These are phyloP conservation scores for Hysterangium stoloniferum DNA, from an alignment of 768 basidiomycete species.

Conservation along the genomic window DNA sequence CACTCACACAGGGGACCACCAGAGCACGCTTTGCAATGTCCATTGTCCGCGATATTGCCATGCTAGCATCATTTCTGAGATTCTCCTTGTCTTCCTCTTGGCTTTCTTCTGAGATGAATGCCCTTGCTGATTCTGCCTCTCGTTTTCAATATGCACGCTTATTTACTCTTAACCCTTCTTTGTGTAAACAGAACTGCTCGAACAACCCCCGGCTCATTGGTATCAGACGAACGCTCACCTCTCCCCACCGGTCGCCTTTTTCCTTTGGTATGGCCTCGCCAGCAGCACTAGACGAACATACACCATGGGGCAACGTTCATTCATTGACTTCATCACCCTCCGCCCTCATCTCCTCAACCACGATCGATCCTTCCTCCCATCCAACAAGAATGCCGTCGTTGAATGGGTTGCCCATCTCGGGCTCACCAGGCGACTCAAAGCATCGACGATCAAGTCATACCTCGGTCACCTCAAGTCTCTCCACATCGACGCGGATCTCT, in stretches of 20 bases:
- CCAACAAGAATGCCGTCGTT: no score
- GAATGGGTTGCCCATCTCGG: no score
- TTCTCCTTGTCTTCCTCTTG: slow-evolving; percentile 15
- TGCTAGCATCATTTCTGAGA: slow-evolving; percentile 13
- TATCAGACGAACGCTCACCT: slow-evolving; percentile 15
- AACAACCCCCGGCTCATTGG: slow-evolving; percentile 15
- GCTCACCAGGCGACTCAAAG: no score
- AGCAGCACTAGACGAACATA: slow-evolving; percentile 25
- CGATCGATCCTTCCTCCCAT: no score
- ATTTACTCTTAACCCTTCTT: slow-evolving; percentile 21
- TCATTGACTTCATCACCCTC: no score
- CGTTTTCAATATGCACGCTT: slow-evolving; percentile 19
- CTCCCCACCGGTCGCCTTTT: no score
- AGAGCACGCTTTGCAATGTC: slow-evolving; percentile 9
- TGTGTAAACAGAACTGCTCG: slow-evolving; percentile 18
- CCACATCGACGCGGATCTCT: slow-evolving; percentile 26
- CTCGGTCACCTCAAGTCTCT: slow-evolving; percentile 18
- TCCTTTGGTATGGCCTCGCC: slow-evolving; percentile 26
- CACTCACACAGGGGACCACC: no score
- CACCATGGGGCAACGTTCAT: slow-evolving; percentile 24
- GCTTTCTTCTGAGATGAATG: slow-evolving; percentile 14
- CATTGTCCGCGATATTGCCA: slow-evolving; percentile 16
- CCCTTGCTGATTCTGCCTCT: slow-evolving; percentile 17
- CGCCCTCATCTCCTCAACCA: no score
- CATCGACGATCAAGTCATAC: slow-evolving; percentile 23